A percentile compares a stretch with the other conserved stretches of the same genome.
Conservation (phyloP, 441 rosid genomes). For the Pelargonium australe region DNA sequence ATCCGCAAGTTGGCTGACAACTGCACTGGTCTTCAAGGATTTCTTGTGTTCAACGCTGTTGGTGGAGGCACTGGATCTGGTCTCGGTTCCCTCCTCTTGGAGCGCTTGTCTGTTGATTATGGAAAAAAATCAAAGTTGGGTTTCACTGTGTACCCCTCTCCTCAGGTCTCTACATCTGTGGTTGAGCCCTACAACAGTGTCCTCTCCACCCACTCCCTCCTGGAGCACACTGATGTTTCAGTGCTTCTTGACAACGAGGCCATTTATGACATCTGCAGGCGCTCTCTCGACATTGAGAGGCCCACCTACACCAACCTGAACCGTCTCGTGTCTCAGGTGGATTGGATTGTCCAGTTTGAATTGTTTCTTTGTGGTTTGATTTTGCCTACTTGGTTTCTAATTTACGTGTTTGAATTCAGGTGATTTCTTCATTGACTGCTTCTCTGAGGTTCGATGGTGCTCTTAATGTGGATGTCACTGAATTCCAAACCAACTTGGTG, state of each 20-base stretch:
- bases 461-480: slow-evolving; percentile 77
- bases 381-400: background rate
- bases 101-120: slow-evolving; percentile 63
- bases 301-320: slow-evolving; percentile 84
- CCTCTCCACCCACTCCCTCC: slow-evolving; percentile 52
- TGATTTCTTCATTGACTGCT: slow-evolving; percentile 78
- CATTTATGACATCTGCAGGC: slow-evolving; percentile 81
- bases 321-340: slow-evolving; percentile 83
- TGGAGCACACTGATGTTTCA: slow-evolving; percentile 64
- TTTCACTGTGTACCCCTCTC: slow-evolving; percentile 59
- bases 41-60: slow-evolving; percentile 55
- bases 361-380: background rate
- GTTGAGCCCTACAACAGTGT: slow-evolving; percentile 70
- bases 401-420: slow-evolving; percentile 29
- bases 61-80: slow-evolving; percentile 63
- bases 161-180: slow-evolving; percentile 57
- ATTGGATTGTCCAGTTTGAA: background rate
- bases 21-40: slow-evolving; percentile 63
- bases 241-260: slow-evolving; percentile 86
- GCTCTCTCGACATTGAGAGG: slow-evolving; percentile 76
- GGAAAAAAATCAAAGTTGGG: slow-evolving; percentile 60
- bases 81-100: slow-evolving; percentile 53
- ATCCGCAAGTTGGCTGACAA: slow-evolving; percentile 57
- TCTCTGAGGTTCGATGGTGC: slow-evolving; percentile 89
- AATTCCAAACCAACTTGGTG: slow-evolving; percentile 88